Percentiles rank a stretch among this genome's conserved stretches.
phyloP scores from a whole-genome alignment of 176 grass and related monocot genomes.

The Echinochloa phyllopogon region DNA sequence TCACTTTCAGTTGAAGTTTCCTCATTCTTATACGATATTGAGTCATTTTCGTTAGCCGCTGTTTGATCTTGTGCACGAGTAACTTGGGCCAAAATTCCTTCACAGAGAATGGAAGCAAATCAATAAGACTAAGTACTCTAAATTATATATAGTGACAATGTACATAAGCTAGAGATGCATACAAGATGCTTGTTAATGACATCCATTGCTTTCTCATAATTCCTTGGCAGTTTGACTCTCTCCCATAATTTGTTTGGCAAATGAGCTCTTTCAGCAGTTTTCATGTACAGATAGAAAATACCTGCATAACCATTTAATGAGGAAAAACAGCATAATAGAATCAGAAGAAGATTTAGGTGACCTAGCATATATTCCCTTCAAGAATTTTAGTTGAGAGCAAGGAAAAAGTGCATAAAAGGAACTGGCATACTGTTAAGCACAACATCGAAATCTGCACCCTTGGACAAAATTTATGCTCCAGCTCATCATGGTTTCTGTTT shows the following conservation, averaged over 20 bases:
- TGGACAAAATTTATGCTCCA: neutral
- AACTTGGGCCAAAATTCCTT: conserved; percentile 96
- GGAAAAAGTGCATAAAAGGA: neutral
- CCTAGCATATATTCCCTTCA: neutral
- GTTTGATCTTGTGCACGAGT: conserved; percentile 96
- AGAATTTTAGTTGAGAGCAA: conserved; percentile 9
- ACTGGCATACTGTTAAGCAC: neutral
- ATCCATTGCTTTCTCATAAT: conserved; percentile 91
- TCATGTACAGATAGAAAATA: conserved; percentile 96
- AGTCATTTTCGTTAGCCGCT: conserved; percentile 95
- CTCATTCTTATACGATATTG: conserved; percentile 96
- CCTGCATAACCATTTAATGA: conserved; percentile 49
- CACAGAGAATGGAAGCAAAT: conserved; percentile 20
- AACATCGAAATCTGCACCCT: neutral
- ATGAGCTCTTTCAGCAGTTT: conserved; percentile 98
- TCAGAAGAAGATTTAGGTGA: neutral
- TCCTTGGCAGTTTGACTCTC: conserved; percentile 87
- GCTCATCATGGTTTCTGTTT: neutral
- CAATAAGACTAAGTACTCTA: neutral
- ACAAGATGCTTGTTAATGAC: conserved; percentile 86
- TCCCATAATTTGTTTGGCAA: conserved; percentile 93
- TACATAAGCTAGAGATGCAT: conserved; percentile 36
- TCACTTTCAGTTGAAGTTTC: conserved; percentile 95
- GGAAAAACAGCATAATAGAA: neutral
- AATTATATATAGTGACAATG: neutral